Conservation (phyloP, 2,329 filamentous ascomycete genomes). For the Achaetomium macrosporum region DNA sequence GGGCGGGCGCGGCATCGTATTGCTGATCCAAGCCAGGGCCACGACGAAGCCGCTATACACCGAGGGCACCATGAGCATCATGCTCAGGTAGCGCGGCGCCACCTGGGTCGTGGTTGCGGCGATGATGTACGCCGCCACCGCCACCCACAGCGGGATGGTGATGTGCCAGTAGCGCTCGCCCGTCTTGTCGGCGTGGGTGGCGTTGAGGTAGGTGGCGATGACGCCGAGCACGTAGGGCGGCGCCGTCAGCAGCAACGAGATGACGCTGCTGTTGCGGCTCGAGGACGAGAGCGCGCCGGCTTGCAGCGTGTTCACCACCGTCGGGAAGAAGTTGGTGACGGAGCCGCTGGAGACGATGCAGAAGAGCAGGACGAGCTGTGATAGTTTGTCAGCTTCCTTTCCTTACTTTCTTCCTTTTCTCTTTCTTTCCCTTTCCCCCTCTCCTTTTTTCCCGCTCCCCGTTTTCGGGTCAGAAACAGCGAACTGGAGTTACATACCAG, state of each 20-base stretch:
- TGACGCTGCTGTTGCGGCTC: slow-evolving; percentile 48
- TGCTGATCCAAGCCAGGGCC: slow-evolving; percentile 67
- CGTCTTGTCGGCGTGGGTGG: slow-evolving; percentile 65
- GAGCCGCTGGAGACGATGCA: slow-evolving; percentile 49
- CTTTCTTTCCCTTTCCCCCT: too few relatives aligned
- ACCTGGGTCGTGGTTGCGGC: slow-evolving; percentile 55
- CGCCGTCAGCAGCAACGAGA: slow-evolving; percentile 57
- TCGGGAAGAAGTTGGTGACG: slow-evolving; percentile 65
- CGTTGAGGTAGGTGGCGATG: slow-evolving; percentile 57
- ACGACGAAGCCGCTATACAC: slow-evolving; percentile 64
- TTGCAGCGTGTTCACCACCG: slow-evolving; percentile 59
- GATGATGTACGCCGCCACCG: slow-evolving; percentile 61
- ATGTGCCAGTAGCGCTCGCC: slow-evolving; percentile 68
- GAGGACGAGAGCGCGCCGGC: slow-evolving; percentile 19
- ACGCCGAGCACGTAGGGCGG: slow-evolving; percentile 60
- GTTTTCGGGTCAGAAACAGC: too few relatives aligned
- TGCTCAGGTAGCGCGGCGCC: slow-evolving; percentile 60
- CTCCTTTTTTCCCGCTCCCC: too few relatives aligned
- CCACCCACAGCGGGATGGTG: slow-evolving; percentile 53
- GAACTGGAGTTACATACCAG: slow-evolving; percentile 34
- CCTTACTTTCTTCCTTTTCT: too few relatives aligned
- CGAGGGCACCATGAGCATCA: slow-evolving; percentile 65
- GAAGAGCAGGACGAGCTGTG: slow-evolving; percentile 46
- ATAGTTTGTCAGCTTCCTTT: neutral
- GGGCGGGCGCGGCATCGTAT: slow-evolving; percentile 67